Evolutionary conservation across 352 stramenopile genomes (phyloP).

Genomic region (Lagenidium giganteum): DNA sequence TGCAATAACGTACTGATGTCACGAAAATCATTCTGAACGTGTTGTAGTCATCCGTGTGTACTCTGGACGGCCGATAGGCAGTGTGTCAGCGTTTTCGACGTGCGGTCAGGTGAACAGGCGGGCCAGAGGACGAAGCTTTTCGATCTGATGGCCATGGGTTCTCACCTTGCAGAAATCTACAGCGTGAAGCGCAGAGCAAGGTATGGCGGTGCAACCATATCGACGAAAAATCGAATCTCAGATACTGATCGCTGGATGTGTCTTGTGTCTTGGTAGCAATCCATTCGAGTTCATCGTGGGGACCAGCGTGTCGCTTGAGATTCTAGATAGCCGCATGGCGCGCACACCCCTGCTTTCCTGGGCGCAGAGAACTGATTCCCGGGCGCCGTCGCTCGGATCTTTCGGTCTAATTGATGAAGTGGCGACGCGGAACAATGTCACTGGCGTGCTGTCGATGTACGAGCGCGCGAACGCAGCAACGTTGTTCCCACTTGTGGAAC

Average conservation of each 20-base stretch:
- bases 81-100: slow-evolving; percentile 38
- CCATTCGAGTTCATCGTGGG: slow-evolving; percentile 73
- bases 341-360: slow-evolving; percentile 57
- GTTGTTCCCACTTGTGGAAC: no score
- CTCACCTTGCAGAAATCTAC: slow-evolving; percentile 47
- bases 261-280: slow-evolving; percentile 19
- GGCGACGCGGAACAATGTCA: no score
- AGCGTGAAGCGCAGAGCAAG: slow-evolving; percentile 52
- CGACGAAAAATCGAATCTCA: not conserved
- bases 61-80: slow-evolving; percentile 52
- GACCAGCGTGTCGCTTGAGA: slow-evolving; percentile 55
- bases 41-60: slow-evolving; percentile 57
- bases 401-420: slow-evolving; percentile 14
- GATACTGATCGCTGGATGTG: not conserved
- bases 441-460: no score
- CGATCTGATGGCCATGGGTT: slow-evolving; percentile 31
- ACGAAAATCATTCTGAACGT: slow-evolving; percentile 2
- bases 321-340: slow-evolving; percentile 66
- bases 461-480: no score
- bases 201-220: slow-evolving; percentile 15
- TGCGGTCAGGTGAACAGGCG: no score
- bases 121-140: slow-evolving; percentile 41
- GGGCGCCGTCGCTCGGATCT: no score
- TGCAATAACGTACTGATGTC: not conserved
- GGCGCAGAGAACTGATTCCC: no score